phyloP scores from a whole-genome alignment of 257 asterid genomes.

The Jaltomata sinuosa region DNA sequence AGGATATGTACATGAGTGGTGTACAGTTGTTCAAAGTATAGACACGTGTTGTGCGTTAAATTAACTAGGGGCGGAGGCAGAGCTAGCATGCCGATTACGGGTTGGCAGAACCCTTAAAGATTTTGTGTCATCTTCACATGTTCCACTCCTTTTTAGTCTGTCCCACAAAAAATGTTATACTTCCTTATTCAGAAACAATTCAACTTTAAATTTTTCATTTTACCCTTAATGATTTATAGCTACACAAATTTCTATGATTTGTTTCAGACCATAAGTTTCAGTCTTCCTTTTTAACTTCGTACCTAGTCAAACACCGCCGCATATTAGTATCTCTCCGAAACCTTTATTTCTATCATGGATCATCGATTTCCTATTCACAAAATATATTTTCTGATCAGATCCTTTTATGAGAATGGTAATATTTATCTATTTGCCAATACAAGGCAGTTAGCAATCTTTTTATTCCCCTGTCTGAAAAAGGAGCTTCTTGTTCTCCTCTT shows the following conservation, averaged over 20 bases:
- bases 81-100: not conserved
- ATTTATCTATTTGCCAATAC: not conserved
- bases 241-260: not conserved
- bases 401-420: not conserved
- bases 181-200: not conserved
- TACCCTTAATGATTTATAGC: not conserved
- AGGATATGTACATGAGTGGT: not conserved
- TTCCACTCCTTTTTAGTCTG: not conserved
- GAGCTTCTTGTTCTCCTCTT: not conserved
- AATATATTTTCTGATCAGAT: not conserved
- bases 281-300: not conserved
- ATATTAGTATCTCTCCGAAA: not conserved
- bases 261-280: not conserved
- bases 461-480: not conserved
- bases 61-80: not conserved
- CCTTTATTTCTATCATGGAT: not conserved
- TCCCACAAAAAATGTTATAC: not conserved
- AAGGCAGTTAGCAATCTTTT: not conserved
- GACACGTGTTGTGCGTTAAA: not conserved
- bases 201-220: not conserved
- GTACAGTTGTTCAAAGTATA: not conserved
- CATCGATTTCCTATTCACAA: not conserved
- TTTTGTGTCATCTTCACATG: not conserved
- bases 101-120: not conserved
- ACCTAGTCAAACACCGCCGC: not conserved